A percentile compares a stretch with the other conserved stretches of the same genome.
These are phyloP conservation scores for Cicer judaicum DNA, from an alignment of 306 rosid genomes.

Conservation along the genomic window DNA sequence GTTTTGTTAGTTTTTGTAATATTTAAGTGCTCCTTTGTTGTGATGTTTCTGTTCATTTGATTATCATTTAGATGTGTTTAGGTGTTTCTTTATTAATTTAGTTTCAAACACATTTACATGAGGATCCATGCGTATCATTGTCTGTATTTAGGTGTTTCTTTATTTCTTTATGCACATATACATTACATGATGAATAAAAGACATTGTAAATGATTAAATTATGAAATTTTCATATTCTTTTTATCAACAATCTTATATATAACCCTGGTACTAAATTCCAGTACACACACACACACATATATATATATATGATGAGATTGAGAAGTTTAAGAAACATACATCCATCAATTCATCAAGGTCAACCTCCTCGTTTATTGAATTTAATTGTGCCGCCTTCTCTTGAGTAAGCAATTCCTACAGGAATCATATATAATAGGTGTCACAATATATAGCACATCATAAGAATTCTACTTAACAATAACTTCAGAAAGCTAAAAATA, in stretches of 20 bases:
- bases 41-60: neutral
- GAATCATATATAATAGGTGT: conserved; percentile 41
- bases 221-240: neutral
- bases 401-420: conserved; percentile 71
- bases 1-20: neutral
- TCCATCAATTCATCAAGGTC: conserved; percentile 97
- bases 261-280: neutral
- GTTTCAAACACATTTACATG: no score
- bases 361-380: conserved; percentile 73
- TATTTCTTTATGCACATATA: neutral
- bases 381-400: conserved; percentile 60
- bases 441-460: conserved; percentile 23
- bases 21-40: neutral
- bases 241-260: neutral
- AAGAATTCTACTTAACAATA: neutral
- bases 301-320: conserved; percentile 24
- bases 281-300: conserved; percentile 23
- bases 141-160: neutral
- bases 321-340: conserved; percentile 58
- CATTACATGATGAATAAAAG: neutral
- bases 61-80: neutral
- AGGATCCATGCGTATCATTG: no score
- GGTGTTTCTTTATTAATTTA: no score
- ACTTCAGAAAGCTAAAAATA: no score
- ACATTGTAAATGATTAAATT: neutral